Evolutionary conservation across 441 rosid species (phyloP).

Genomic region (Gossypium schwendimanii): DNA sequence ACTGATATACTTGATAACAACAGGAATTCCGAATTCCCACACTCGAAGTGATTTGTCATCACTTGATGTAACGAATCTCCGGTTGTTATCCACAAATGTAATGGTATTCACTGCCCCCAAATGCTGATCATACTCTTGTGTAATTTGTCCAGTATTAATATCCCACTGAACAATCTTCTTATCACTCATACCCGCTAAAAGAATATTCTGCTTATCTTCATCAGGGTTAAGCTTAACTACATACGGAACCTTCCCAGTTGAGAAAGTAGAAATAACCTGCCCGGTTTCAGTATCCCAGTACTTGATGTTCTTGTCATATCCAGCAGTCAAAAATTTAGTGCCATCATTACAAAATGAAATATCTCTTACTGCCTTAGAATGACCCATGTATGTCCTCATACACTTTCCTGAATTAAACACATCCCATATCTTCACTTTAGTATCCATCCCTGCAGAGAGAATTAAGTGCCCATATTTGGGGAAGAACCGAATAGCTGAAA

Average conservation of each 20-base stretch:
- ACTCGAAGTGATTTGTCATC: constrained; percentile 98
- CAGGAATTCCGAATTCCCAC: constrained; percentile 99
- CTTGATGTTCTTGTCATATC: constrained; percentile 92
- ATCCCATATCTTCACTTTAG: constrained; percentile 98
- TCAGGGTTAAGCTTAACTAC: constrained; percentile 94
- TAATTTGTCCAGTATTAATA: constrained; percentile 79
- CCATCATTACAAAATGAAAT: constrained; percentile 92
- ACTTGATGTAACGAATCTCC: constrained; percentile 95
- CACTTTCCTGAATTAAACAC: constrained; percentile 94
- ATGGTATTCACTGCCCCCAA: constrained; percentile 97
- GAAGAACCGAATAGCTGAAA: constrained; percentile 88
- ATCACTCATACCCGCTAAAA: constrained; percentile 98
- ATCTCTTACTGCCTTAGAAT: constrained; percentile 86
- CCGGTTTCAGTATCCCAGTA: constrained; percentile 99
- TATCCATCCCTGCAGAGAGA: constrained; percentile 95
- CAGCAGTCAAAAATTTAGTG: constrained; percentile 81
- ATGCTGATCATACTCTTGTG: constrained; percentile 97
- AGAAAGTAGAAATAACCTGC: constrained; percentile 85
- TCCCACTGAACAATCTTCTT: constrained; percentile 99
- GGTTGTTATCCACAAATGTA: constrained; percentile 89
- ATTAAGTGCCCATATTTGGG: constrained; percentile 92
- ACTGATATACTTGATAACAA: constrained; percentile 96
- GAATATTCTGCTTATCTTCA: constrained; percentile 87
- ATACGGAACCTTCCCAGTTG: constrained; percentile 87
- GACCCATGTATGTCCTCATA: constrained; percentile 99